Evolutionary conservation across 2,329 filamentous ascomycete genomes (phyloP).

Genomic region (Madurella fahalii): DNA sequence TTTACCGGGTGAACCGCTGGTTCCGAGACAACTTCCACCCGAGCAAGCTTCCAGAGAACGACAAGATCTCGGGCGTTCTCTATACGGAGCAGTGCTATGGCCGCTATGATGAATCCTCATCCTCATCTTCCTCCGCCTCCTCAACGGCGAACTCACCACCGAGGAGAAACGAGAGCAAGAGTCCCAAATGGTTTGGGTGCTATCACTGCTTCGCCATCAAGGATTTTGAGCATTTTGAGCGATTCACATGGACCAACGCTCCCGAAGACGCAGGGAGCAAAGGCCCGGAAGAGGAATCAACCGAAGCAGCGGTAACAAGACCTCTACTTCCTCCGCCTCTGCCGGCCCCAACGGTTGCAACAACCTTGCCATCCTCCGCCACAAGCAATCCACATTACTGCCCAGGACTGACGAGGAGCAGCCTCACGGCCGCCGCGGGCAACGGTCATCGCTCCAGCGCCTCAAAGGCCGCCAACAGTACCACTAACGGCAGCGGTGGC

Average conservation of each 20-base stretch:
- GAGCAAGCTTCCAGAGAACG: constrained; percentile 3
- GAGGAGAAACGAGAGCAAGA: constrained; percentile 9
- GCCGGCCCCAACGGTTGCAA: neutral
- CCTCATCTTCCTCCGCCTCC: neutral
- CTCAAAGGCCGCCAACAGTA: neutral
- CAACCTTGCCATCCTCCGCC: neutral
- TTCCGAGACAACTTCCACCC: constrained; percentile 19
- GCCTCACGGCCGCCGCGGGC: constrained; percentile 8
- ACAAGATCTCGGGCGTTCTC: constrained; percentile 16
- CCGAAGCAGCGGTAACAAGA: neutral
- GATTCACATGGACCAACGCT: constrained; percentile 15
- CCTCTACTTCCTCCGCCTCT: neutral
- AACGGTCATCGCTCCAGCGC: neutral
- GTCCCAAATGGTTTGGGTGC: constrained; percentile 18
- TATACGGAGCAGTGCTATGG: constrained; percentile 19
- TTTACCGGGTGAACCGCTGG: constrained; percentile 10
- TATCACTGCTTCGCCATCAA: constrained; percentile 24
- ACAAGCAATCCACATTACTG: constrained; percentile 24
- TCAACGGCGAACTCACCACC: neutral
- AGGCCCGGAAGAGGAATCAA: neutral
- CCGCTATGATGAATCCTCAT: constrained; percentile 8
- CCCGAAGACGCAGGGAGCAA: neutral
- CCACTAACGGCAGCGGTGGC: neutral
- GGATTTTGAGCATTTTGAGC: constrained; percentile 20
- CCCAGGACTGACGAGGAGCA: constrained; percentile 21